Base-by-base conservation (phyloP, 345 rosid species). In the Anacardium occidentale region DNA sequence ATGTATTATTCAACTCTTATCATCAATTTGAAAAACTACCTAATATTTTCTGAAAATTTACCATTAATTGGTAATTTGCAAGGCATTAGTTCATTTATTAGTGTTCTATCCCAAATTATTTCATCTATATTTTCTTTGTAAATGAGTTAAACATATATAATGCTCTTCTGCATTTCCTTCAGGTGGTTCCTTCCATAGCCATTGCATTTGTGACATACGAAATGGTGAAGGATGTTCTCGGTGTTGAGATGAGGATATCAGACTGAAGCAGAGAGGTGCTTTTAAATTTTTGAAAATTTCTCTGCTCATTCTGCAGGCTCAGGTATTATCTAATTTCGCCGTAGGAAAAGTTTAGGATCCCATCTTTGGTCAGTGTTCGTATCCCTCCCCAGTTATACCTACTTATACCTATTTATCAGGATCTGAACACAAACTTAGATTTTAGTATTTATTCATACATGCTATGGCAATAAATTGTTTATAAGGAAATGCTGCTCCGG, bases 161-260 rank as follows among this genome's bases (percentile, higher is more conserved):
- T 14, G 21, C 40, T 21, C n/a, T 9, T 42, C 48, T 56, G 14
- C 56, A 18, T 64, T 73, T 45, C 47, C 62, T 79, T 32, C 77
- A 90, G 92, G 95, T 87, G 71, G 92, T 90, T 25, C 95, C 92
- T 2, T 90, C 92, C 1, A 90, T 90, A 72, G 89, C 95, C 42
- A 90, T 90, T 66, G 91, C 94, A 34, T 90, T 90, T 68, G 96
- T 90, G 63, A 81, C 92, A 8, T 90, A 90, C 26, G 92, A 88
- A 79, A 32, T 67, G 75, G 96, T 86, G 73, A 90, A 88, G 80
- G 92, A 85, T 55, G 26, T 88, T 50, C 92, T 90, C 2, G 88
- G 90, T 54, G 92, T 88, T 11, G 92, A 90, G 85, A 68, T 88
- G 85, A 88, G 87, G 88, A 86, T 88, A 71, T 86, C 91, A 4